phyloP scores from a whole-genome alignment of 78 protist genomes.

The Polysphondylium violaceum region DNA sequence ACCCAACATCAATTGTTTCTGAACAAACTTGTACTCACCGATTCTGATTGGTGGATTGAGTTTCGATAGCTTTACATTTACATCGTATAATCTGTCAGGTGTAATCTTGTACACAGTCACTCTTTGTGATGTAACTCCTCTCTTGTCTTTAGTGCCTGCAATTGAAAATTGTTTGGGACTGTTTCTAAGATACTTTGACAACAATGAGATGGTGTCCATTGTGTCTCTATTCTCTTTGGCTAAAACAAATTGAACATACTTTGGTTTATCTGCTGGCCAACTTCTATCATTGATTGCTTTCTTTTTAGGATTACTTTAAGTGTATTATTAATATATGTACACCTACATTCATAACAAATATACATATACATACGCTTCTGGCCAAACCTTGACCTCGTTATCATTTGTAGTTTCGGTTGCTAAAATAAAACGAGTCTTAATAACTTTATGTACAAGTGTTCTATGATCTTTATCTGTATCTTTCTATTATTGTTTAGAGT shows the following conservation, averaged over 20 bases:
- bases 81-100: conserved; percentile 27
- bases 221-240: conserved; percentile 88
- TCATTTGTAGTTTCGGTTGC: conserved; percentile 35
- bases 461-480: conserved; percentile 48
- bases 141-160: conserved; percentile 92
- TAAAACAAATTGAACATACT: conserved; percentile 57
- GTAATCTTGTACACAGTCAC: conserved; percentile 50
- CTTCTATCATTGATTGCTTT: neutral
- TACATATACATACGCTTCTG: conserved; percentile 14
- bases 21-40: conserved; percentile 66
- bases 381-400: conserved; percentile 19
- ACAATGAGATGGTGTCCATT: conserved; percentile 32
- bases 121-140: conserved; percentile 88
- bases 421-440: conserved; percentile 16
- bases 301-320: neutral
- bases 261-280: conserved; percentile 59
- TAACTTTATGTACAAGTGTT: conserved; percentile 41
- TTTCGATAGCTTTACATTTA: conserved; percentile 23
- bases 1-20: conserved; percentile 79
- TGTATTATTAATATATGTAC: neutral
- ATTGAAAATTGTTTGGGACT: conserved; percentile 48
- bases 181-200: conserved; percentile 17
- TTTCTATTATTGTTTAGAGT: too few species aligned
- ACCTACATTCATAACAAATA: neutral
- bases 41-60: conserved; percentile 10